Conservation (phyloP, 345 rosid species). For the Iberis pinnata region DNA sequence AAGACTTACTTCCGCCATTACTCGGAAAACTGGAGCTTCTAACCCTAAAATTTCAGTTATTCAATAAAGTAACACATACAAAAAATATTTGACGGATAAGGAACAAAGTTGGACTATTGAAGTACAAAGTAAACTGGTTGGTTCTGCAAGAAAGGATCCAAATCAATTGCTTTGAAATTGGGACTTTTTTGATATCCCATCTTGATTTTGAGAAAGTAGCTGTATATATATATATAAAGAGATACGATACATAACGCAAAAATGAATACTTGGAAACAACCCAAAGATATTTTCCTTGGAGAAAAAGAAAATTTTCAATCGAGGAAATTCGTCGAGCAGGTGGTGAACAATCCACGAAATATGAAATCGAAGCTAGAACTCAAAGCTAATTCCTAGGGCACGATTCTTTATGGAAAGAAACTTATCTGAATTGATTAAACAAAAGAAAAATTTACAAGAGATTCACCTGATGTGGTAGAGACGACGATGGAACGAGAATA, state of each 20-base stretch:
- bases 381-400: neutral
- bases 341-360: slow-evolving; percentile 6
- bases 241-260: too few species aligned
- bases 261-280: too few species aligned
- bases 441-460: neutral
- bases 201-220: too few species aligned
- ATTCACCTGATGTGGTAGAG: slow-evolving; percentile 14
- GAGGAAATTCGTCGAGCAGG: slow-evolving; percentile 21
- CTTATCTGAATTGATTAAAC: neutral
- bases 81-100: too few species aligned
- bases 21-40: slow-evolving; percentile 6
- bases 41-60: slow-evolving; percentile 7
- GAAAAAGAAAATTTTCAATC: neutral
- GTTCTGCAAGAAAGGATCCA: too few species aligned
- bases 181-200: too few species aligned
- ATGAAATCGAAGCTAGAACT: neutral
- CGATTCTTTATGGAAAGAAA: neutral
- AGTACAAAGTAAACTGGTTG: neutral
- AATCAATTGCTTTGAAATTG: too few species aligned
- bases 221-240: too few species aligned
- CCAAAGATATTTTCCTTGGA: neutral
- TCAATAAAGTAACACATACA: neutral
- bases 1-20: slow-evolving; percentile 66
- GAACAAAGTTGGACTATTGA: neutral
- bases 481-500: neutral